phyloP scores from a whole-genome alignment of 495 filamentous ascomycete species.

The Penicillium paxilli region DNA sequence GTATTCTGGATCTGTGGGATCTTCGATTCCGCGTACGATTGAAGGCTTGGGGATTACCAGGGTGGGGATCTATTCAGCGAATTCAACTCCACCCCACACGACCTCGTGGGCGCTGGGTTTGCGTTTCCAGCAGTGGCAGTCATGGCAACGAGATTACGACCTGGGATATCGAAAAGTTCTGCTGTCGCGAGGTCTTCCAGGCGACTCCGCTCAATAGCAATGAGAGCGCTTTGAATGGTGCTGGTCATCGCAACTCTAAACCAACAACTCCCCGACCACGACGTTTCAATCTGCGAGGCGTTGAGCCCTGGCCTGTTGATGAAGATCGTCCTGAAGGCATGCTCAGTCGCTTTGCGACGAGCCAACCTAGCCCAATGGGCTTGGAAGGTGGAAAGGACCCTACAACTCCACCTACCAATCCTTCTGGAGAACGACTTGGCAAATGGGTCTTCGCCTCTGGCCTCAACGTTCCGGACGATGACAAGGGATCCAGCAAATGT shows the following conservation, averaged over 20 bases:
- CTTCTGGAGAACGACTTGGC: slow-evolving; percentile 56
- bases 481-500: slow-evolving; percentile 40
- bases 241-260: slow-evolving; percentile 14
- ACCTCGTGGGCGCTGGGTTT: slow-evolving; percentile 75
- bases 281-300: slow-evolving; percentile 61
- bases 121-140: slow-evolving; percentile 83
- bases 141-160: slow-evolving; percentile 85
- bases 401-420: slow-evolving; percentile 30
- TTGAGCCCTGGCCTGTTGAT: slow-evolving; percentile 87
- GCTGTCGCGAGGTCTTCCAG: slow-evolving; percentile 87
- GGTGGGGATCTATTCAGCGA: slow-evolving; percentile 77
- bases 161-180: slow-evolving; percentile 91
- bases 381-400: slow-evolving; percentile 45
- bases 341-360: slow-evolving; percentile 81
- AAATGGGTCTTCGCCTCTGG: slow-evolving; percentile 54
- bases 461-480: slow-evolving; percentile 48
- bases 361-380: slow-evolving; percentile 29
- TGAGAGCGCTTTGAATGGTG: slow-evolving; percentile 18
- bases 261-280: slow-evolving; percentile 42
- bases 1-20: slow-evolving; percentile 93
- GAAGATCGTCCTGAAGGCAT: slow-evolving; percentile 87
- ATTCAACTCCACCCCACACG: slow-evolving; percentile 75
- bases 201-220: slow-evolving; percentile 38
- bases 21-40: slow-evolving; percentile 86
- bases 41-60: slow-evolving; percentile 86